Conservation (phyloP, 495 filamentous ascomycete species). For the Haplographium delicatum region DNA sequence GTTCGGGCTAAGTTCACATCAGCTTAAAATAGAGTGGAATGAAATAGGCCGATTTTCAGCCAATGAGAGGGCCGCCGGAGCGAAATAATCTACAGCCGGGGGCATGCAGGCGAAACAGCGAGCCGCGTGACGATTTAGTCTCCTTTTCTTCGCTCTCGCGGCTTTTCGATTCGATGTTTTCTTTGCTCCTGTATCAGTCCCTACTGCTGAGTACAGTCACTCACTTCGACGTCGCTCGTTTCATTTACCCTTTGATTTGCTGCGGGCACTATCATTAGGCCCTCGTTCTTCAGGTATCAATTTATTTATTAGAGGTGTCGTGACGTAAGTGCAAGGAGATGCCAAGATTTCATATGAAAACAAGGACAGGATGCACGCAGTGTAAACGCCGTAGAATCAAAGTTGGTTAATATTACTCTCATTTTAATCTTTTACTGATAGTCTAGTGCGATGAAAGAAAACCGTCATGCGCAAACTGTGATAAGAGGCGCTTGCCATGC, state of each 20-base stretch:
- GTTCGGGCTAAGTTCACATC: too few species aligned
- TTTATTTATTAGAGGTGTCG: too few species aligned
- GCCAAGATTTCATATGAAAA: slow-evolving; percentile 8
- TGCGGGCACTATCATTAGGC: too few species aligned
- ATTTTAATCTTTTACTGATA: neutral
- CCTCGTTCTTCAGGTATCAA: neutral
- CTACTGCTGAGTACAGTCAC: neutral
- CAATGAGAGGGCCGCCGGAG: too few species aligned
- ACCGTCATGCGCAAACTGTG: slow-evolving; percentile 9
- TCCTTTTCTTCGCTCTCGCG: neutral
- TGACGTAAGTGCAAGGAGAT: neutral
- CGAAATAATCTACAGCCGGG: too few species aligned
- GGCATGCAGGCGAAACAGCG: too few species aligned
- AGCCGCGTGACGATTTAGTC: too few species aligned
- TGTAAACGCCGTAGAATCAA: slow-evolving; percentile 14
- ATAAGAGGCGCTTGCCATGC: slow-evolving; percentile 1
- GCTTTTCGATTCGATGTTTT: slow-evolving; percentile 2
- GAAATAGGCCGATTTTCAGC: too few species aligned
- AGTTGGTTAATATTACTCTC: neutral
- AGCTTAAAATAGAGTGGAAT: too few species aligned
- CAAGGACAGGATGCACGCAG: slow-evolving; percentile 13
- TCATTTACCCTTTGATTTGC: neutral
- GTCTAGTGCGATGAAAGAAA: slow-evolving; percentile 13
- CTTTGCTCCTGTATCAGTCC: neutral
- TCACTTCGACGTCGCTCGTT: neutral